Conservation (phyloP, 1,284 basidiomycete species). For the Apiotrichum laibachii region DNA sequence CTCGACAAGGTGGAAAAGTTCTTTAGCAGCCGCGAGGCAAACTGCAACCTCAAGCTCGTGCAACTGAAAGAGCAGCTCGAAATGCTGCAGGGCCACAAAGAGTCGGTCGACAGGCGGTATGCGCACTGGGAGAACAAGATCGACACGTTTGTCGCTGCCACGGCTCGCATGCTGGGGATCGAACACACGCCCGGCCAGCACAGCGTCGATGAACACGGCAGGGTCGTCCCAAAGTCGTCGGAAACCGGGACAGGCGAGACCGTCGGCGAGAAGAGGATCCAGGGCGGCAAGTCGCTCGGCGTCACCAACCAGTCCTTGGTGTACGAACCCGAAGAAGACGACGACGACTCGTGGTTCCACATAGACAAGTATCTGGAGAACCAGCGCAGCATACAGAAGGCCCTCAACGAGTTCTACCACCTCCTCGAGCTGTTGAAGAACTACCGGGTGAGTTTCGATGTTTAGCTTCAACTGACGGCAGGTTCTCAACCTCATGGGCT, state of each 20-base stretch:
- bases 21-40: constrained; percentile 56
- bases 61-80: not conserved
- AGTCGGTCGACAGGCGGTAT: not conserved
- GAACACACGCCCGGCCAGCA: not conserved
- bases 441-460: constrained; percentile 56
- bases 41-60: not conserved
- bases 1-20: constrained; percentile 80
- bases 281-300: too few relatives aligned
- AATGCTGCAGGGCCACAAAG: not conserved
- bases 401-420: constrained; percentile 81
- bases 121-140: constrained; percentile 1
- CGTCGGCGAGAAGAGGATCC: not conserved
- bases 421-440: constrained; percentile 73
- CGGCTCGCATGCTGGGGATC: not conserved
- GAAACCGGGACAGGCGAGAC: not conserved
- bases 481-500: constrained; percentile 81
- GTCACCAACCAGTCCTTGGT: not conserved
- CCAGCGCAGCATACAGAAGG: constrained; percentile 75
- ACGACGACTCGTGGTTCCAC: constrained; percentile 62
- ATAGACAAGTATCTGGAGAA: constrained; percentile 63
- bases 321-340: not conserved
- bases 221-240: not conserved
- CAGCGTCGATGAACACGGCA: not conserved
- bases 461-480: not conserved
- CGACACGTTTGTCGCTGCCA: constrained; percentile 2